Base-by-base conservation (phyloP, 169 alveolate species). In the Plasmodium inui region DNA sequence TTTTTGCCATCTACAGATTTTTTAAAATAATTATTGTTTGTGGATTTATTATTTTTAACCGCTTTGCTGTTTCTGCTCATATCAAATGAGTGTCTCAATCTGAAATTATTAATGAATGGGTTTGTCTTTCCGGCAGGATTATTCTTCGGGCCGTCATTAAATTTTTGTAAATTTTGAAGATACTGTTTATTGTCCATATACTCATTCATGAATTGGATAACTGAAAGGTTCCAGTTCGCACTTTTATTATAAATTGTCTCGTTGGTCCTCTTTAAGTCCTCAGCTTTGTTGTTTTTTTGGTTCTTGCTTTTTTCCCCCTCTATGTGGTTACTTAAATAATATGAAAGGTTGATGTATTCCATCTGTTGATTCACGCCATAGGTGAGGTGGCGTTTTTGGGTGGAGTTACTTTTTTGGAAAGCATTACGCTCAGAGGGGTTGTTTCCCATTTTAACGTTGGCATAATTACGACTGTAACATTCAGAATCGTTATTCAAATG, bases 81-180 rank as follows among this genome's bases (percentile, higher is more conserved):
- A 73, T 73, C 70, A 73, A 50, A 84, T 19, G 93, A 73, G 39
- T 74, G 55, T 50, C 84, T 72, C 12, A 84, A 84, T 7, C 71
- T 72, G 73, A 39, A 67, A 73, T 73, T 46, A 57, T 28, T 84
- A 39, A 32, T 30, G 7, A 17, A 32, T 14, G 32, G 6, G 41
- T 84, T 30, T 17, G 10, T 9, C 17, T 88, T 32, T 34, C 50
- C 50, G 44, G 19, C 8, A 79, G 72, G 50, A 44, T 19, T 78
- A 34, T 79, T 88, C 71, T 74, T 86, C 67, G 8, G 19, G 34
- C 28, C n/a, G 19, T 55, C 80, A 26, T 39, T 86, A 55, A 74
- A 14, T 17, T 57, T 30, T 12, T 86, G 34, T 26, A 30, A 70
- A 83, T 17, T 41, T 39, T 67, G 83, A 70, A 44, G 39, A 83